A percentile compares a stretch with the other conserved stretches of the same genome.
These are phyloP conservation scores for Nothopassalora personata DNA, from an alignment of 2,329 filamentous ascomycete species.

Conservation along the genomic window DNA sequence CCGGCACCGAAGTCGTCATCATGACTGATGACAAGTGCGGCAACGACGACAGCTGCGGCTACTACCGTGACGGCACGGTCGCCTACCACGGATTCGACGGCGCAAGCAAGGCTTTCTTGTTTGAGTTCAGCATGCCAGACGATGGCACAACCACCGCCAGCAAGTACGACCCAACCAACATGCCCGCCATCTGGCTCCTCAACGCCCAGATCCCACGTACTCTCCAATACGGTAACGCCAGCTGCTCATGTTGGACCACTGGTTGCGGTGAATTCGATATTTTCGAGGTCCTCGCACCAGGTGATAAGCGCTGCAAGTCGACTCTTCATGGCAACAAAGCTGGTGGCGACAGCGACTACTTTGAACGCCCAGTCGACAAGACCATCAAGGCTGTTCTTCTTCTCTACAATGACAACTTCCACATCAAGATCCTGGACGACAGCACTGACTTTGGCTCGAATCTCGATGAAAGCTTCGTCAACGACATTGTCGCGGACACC, in stretches of 20 bases:
- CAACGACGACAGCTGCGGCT: conserved; percentile 36
- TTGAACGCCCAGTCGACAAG: conserved; percentile 56
- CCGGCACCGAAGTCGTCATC: conserved; percentile 48
- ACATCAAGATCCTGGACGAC: conserved; percentile 49
- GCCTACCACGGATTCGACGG: conserved; percentile 64
- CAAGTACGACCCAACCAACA: conserved; percentile 47
- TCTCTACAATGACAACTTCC: conserved; percentile 51
- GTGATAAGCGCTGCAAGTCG: conserved; percentile 62
- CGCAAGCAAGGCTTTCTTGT: conserved; percentile 65
- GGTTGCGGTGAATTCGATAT: conserved; percentile 73
- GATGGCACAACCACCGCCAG: conserved; percentile 45
- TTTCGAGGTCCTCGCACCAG: conserved; percentile 63
- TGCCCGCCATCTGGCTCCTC: conserved; percentile 71
- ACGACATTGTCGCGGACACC: conserved; percentile 32
- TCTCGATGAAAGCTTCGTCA: conserved; percentile 33
- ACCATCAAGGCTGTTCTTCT: conserved; percentile 62
- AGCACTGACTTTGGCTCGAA: conserved; percentile 34
- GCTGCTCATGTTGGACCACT: conserved; percentile 66
- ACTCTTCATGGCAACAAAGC: conserved; percentile 61
- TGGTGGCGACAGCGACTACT: conserved; percentile 66
- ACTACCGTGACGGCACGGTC: conserved; percentile 32
- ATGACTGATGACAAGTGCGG: conserved; percentile 48
- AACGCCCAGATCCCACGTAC: conserved; percentile 68
- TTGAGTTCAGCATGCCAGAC: conserved; percentile 67
- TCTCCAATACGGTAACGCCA: conserved; percentile 57